Evolutionary conservation across 306 rosid species (phyloP).

Genomic region (Glycyrrhiza uralensis): DNA sequence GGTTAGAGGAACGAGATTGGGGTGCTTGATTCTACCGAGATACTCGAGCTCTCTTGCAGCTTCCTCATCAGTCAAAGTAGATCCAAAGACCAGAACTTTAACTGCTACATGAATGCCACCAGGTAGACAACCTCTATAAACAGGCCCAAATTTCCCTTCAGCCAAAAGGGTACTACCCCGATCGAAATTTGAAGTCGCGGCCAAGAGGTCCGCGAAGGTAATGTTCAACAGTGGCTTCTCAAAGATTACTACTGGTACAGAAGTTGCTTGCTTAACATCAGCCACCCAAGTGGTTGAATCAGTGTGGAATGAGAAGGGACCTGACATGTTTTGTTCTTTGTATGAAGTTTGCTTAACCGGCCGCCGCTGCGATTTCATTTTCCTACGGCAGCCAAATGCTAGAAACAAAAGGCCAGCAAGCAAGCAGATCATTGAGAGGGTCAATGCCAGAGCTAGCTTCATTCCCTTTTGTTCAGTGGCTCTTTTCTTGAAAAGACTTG

Average conservation of each 20-base stretch:
- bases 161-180: constrained; percentile 92
- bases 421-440: constrained; percentile 68
- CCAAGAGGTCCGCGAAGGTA: constrained; percentile 85
- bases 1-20: constrained; percentile 88
- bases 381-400: constrained; percentile 84
- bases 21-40: constrained; percentile 96
- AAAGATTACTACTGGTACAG: constrained; percentile 83
- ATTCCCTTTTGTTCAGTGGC: constrained; percentile 45
- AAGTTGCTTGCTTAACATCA: constrained; percentile 94
- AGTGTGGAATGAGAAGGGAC: constrained; percentile 95
- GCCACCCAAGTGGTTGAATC: constrained; percentile 99
- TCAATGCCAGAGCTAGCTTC: constrained; percentile 71
- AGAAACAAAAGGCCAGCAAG: constrained; percentile 70
- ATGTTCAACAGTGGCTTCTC: constrained; percentile 90
- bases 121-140: constrained; percentile 86
- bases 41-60: constrained; percentile 90
- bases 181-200: constrained; percentile 94
- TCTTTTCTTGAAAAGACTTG: constrained; percentile 47
- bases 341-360: constrained; percentile 65
- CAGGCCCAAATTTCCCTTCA: constrained; percentile 99
- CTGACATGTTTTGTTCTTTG: constrained; percentile 83
- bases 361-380: constrained; percentile 69
- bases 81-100: constrained; percentile 86
- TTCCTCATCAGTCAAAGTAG: constrained; percentile 85
- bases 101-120: constrained; percentile 94